Evolutionary conservation across 805 yeast genomes (phyloP), one percentile per base, ranked within the genome.

Genomic region (Cyberlindnera xylosilytica): DNA sequence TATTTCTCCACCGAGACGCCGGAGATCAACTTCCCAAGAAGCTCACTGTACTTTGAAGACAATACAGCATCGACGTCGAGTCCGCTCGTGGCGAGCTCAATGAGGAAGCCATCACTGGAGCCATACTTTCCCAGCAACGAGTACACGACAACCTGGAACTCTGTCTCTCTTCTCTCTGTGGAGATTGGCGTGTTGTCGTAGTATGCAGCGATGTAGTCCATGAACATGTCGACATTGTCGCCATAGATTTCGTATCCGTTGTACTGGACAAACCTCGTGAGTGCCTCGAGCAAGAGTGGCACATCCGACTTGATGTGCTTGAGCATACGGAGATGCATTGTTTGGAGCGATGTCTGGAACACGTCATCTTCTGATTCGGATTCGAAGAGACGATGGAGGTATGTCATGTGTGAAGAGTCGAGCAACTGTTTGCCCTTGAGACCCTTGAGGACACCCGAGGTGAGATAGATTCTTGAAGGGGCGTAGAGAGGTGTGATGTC

Each of bases 391-490:
- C 59, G 54, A 18, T 54, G 50, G 3, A 78, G 40, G 4, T 57
- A 27, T 1, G 36, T 17, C 2, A 72, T 38, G 26, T 72, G 69
- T 0, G 35, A 10, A 4, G 42, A 6, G 3, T 34, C 39, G 11
- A 72, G 41, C 3, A 62, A 34, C 30, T 53, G 29, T 18, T 41
- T 16, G 4, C 53, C 58, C 15, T 59, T 51, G 19, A 83, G 61
- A 1, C 86, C 89, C n/a, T 64, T 51, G 9, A 74, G 53, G 11
- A 87, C 48, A 5, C 93, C 95, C 22, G 66, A 57, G 1, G 78
- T 52, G 3, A 83, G 57, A 47, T 78, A 84, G 2, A 83, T 70
- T 58, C 85, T 76, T 0, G 88, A 78, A 3, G 89, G 87, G 49
- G 81, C 95, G 63, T 78, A 87, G 0, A 79, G 63, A 8, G 74